Conservation (phyloP, 1,139 yeast species). For the Hansenula lynferdii region DNA sequence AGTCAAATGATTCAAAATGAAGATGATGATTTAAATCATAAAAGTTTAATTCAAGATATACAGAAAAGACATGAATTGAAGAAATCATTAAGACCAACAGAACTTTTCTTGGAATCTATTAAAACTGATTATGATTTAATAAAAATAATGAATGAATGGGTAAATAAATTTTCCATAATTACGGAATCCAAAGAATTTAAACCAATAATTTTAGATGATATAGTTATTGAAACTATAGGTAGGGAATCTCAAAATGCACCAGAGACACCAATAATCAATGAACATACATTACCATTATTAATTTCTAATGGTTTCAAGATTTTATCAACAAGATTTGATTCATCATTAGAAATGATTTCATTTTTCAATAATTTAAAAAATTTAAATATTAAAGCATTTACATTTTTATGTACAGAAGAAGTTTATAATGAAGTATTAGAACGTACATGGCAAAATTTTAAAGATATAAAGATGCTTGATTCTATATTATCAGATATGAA, state of each 20-base stretch:
- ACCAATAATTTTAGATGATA: neutral
- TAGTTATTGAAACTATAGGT: neutral
- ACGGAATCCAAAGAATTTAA: neutral
- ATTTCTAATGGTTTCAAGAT: conserved; percentile 19
- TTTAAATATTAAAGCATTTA: conserved; percentile 13
- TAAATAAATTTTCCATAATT: neutral
- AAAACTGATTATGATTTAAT: conserved; percentile 3
- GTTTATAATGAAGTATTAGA: conserved; percentile 35
- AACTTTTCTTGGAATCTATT: neutral
- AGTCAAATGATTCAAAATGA: neutral
- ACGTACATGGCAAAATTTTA: conserved; percentile 34
- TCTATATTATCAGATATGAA: conserved; percentile 34
- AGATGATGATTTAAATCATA: neutral
- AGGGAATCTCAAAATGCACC: conserved; percentile 55
- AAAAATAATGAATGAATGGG: neutral
- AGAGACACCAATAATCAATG: conserved; percentile 68
- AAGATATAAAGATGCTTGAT: conserved; percentile 32
- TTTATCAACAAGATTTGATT: conserved; percentile 25
- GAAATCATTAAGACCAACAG: neutral
- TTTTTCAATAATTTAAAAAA: conserved; percentile 33
- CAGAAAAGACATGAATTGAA: conserved; percentile 1
- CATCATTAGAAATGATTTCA: conserved; percentile 33
- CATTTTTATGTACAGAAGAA: conserved; percentile 10
- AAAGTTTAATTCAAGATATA: neutral
- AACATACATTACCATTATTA: conserved; percentile 16